Evolutionary conservation across 306 rosid species (phyloP).

Genomic region (Benincasa hispida): DNA sequence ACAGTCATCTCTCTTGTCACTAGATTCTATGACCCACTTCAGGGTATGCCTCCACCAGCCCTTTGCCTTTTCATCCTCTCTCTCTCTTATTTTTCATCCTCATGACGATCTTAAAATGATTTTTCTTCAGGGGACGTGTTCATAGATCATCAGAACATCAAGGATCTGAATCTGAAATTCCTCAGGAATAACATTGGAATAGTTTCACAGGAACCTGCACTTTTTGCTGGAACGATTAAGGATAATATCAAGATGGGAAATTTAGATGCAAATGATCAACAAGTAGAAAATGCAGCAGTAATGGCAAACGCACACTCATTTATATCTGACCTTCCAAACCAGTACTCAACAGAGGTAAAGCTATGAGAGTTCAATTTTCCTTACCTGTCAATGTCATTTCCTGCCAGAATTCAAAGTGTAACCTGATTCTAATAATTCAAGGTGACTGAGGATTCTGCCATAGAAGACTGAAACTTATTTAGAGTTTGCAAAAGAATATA

Average conservation of each 20-base stretch:
- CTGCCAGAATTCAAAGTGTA: background rate
- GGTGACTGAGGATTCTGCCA: background rate
- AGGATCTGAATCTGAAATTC: constrained; percentile 62
- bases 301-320: constrained; percentile 77
- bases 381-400: background rate
- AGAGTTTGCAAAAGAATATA: background rate
- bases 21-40: constrained; percentile 66
- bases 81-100: background rate
- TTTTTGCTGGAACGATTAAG: constrained; percentile 55
- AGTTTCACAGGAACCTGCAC: constrained; percentile 78
- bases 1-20: constrained; percentile 63
- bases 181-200: constrained; percentile 56
- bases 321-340: constrained; percentile 63
- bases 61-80: background rate
- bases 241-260: constrained; percentile 71
- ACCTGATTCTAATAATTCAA: background rate
- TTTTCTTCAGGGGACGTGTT: constrained; percentile 47
- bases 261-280: constrained; percentile 54
- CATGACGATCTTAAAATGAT: background rate
- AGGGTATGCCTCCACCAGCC: constrained; percentile 26
- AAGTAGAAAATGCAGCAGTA: constrained; percentile 43
- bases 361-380: background rate
- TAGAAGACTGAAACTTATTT: background rate
- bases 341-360: constrained; percentile 60
- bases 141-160: constrained; percentile 48